These are phyloP conservation scores for Adansonia rubrostipa DNA, from an alignment of 441 rosid species.

Conservation along the genomic window DNA sequence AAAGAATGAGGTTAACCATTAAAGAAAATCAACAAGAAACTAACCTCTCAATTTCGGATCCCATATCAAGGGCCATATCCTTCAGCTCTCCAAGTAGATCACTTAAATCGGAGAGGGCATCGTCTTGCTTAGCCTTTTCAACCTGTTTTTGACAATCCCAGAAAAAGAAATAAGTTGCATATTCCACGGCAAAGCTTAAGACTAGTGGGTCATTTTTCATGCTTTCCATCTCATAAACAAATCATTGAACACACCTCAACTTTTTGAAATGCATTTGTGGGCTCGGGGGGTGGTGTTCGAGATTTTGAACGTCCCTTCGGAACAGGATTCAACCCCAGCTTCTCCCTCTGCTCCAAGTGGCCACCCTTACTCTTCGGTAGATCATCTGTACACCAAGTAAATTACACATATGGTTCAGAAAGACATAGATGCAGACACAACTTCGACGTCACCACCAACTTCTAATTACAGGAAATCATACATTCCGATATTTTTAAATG, in stretches of 20 bases:
- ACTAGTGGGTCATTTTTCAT: not conserved
- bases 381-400: slow-evolving; percentile 47
- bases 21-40: slow-evolving; percentile 5
- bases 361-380: slow-evolving; percentile 45
- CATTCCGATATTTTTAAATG: not conserved
- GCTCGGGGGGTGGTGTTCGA: slow-evolving; percentile 42
- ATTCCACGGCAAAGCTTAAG: not conserved
- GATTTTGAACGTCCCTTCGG: slow-evolving; percentile 42
- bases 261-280: slow-evolving; percentile 59
- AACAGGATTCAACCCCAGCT: slow-evolving; percentile 56
- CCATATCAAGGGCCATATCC: slow-evolving; percentile 89
- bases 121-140: slow-evolving; percentile 87
- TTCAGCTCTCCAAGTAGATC: slow-evolving; percentile 76
- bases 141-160: slow-evolving; percentile 47
- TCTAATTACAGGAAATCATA: not conserved
- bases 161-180: slow-evolving; percentile 5
- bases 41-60: slow-evolving; percentile 80
- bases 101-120: slow-evolving; percentile 74
- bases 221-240: not conserved
- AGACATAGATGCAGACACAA: not conserved
- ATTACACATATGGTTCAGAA: slow-evolving; percentile 10
- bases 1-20: not conserved
- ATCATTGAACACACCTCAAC: slow-evolving; percentile 55
- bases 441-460: not conserved
- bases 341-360: slow-evolving; percentile 65